Percentiles rank a stretch among this genome's conserved stretches.
Evolutionary conservation across 1,284 basidiomycete genomes (phyloP).

Genomic region (Coniophora puteana): DNA sequence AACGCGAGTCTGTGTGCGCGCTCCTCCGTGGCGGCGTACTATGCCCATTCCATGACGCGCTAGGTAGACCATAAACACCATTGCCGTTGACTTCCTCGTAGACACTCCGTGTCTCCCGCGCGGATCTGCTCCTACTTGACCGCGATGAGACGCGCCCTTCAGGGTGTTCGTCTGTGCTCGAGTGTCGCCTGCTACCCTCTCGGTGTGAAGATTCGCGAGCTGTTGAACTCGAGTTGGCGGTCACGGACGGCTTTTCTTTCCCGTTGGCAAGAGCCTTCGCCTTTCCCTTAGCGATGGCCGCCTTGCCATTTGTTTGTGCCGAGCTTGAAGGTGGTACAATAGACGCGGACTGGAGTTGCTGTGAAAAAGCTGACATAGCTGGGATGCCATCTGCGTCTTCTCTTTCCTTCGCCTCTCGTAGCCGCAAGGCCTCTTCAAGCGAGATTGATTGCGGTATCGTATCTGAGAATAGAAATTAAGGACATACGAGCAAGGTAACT

Average conservation of each 20-base stretch:
- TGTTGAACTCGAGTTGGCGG: slow-evolving; percentile 17
- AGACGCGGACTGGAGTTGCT: slow-evolving; percentile 13
- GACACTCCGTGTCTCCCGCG: slow-evolving; percentile 15
- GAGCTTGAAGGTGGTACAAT: slow-evolving; percentile 14
- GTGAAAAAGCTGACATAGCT: slow-evolving; percentile 43
- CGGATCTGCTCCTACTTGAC: slow-evolving; percentile 28
- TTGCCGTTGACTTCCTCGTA: slow-evolving; percentile 18
- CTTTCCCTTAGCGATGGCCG: too few species aligned
- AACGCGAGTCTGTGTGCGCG: slow-evolving; percentile 9
- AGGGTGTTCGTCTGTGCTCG: slow-evolving; percentile 11
- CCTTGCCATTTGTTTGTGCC: slow-evolving; percentile 30
- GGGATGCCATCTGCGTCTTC: slow-evolving; percentile 58
- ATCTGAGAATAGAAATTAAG: slow-evolving; percentile 37
- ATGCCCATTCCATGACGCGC: too few species aligned
- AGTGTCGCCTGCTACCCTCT: slow-evolving; percentile 21
- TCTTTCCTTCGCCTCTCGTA: slow-evolving; percentile 53
- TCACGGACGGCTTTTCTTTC: slow-evolving; percentile 34
- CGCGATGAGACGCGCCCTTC: slow-evolving; percentile 24
- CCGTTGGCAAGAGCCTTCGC: slow-evolving; percentile 35
- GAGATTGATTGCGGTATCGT: slow-evolving; percentile 63
- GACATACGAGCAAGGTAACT: background rate
- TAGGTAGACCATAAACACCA: slow-evolving; percentile 17
- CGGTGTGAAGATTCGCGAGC: too few species aligned
- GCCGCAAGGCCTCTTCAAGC: slow-evolving; percentile 52
- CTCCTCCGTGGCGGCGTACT: slow-evolving; percentile 27